Evolutionary conservation across 2,329 filamentous ascomycete species (phyloP), one percentile per base, ranked within the genome.

Genomic region (Neobulgaria alba): DNA sequence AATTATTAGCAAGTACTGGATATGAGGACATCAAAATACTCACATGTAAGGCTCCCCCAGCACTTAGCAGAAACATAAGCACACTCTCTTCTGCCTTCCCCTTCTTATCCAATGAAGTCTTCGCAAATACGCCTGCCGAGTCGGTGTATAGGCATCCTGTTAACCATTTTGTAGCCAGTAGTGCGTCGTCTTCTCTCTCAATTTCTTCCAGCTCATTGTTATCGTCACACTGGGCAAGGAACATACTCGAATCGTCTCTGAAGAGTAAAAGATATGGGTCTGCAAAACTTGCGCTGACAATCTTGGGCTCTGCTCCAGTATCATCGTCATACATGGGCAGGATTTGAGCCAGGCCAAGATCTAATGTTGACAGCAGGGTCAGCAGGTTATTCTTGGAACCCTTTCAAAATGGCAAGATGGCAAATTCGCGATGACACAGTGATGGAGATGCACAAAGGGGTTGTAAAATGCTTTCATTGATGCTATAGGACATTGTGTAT

Each of bases 291-390:
- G 85, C 83, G 55, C 79, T 83, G 33, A 88, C 67, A 31, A 92
- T 82, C 39, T 81, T 74, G 3, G 86, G 81, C 54, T 95, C 86
- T 15, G 76, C 80, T 10, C 84, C 88, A 0, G 82, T 89, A 49
- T 92, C 85, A 54, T 95, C 92, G 54, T 96, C 92, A 47, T 86
- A 76, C 74, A 96, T 87, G 1, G 89, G 87, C 36, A 95, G 73
- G 40, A 98, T 96, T 57, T 96, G 90, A 33, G 82, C 81, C 39
- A 98, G 72, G 9, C 83, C 85, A 44, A 98, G 75, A 61, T 94
- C 86, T 87, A 55, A 39, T 51, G 45, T 41, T 31, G 41, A 36
- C 40, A 32, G 17, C 40, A 32, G 17, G 33, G 38, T 53, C 32
- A 50, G 39, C 48, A 43, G 29, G 36, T 14, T 26, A 33, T 44